Percentiles rank a stretch among this genome's conserved stretches.
Conservation (phyloP, 805 yeast genomes). For the Ogataea pignaliae region DNA sequence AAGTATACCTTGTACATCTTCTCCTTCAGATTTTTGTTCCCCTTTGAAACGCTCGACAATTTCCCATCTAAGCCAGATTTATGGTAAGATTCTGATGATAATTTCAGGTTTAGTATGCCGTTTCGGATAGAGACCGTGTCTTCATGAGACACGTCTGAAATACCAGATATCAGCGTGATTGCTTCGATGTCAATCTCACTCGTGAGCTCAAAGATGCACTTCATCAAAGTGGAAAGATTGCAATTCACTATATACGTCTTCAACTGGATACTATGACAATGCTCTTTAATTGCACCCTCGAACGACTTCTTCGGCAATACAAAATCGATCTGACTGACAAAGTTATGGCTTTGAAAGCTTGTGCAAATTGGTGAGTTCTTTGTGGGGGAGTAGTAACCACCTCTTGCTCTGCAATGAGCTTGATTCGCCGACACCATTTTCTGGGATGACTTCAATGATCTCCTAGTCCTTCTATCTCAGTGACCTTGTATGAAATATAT, state of each 20-base stretch:
- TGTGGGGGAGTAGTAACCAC: conserved; percentile 3
- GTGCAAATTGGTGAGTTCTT: not conserved
- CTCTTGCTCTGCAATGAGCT: conserved; percentile 19
- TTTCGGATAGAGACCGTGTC: conserved; percentile 26
- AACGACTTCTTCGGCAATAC: conserved; percentile 8
- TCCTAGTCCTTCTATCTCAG: not conserved
- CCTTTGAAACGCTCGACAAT: conserved; percentile 21
- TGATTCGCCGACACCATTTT: conserved; percentile 1
- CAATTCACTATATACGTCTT: conserved; percentile 2
- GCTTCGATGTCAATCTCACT: not conserved
- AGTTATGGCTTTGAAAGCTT: conserved; percentile 22
- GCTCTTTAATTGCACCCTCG: not conserved
- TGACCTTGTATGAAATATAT: not conserved
- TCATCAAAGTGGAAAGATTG: conserved; percentile 7
- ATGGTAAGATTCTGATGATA: conserved; percentile 28
- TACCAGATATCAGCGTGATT: conserved; percentile 12
- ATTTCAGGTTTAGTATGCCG: conserved; percentile 26
- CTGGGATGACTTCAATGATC: not conserved
- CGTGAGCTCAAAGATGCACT: conserved; percentile 1
- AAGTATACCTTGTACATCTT: conserved; percentile 22
- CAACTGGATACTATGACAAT: not conserved
- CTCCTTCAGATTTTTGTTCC: conserved; percentile 16
- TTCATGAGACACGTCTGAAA: conserved; percentile 26
- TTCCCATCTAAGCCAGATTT: conserved; percentile 32
- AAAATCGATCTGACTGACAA: conserved; percentile 23